Evolutionary conservation across 768 basidiomycete species (phyloP), one percentile per base, ranked within the genome.

Genomic region (Russula foetens): DNA sequence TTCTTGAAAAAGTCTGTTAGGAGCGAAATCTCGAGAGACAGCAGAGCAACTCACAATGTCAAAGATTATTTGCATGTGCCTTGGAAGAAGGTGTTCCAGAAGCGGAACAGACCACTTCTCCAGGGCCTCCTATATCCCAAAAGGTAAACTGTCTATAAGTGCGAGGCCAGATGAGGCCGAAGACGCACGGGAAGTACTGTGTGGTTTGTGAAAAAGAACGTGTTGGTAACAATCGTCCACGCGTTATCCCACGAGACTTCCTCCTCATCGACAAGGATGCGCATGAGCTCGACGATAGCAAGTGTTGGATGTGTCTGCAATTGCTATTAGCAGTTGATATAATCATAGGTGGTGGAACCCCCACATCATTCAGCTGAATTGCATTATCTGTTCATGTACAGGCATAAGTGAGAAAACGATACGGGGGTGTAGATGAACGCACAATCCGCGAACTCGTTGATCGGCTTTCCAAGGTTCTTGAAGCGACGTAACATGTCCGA

Each of bases 151-250:
- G 35, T 38, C 2, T 19, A 29, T n/a, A 41, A 23, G n/a, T 11
- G 63, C 41, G 24, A 41, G 2, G 19, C 21, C 15, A 48, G 41
- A 47, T 7, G 12, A 35, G 35, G 35, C 59, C 17, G 51, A 50
- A 51, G 66, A 79, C 83, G 67, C 43, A 88, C 92, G 24, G 92
- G 90, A 31, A 97, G 77, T 31, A 98, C 94, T 8, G 91, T 93
- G 73, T 93, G 94, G 71, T 96, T 97, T 11, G 94, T 98, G 76
- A 93, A 98, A 73, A 90, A 93, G 77, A 97, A 95, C 2, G 90
- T 92, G 70, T 87, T 87, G 54, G 84, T 91, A 47, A 88, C 85
- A 67, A 98, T 92, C 24, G 78, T 72, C 97, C 97, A 99, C 4
- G 97, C 95, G 17, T 73, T 67, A 63, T 84, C 82, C 90, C 93